Percentiles rank a stretch among this genome's conserved stretches.
Evolutionary conservation across 2,329 filamentous ascomycete species (phyloP).

Genomic region (Fusarium piperis): DNA sequence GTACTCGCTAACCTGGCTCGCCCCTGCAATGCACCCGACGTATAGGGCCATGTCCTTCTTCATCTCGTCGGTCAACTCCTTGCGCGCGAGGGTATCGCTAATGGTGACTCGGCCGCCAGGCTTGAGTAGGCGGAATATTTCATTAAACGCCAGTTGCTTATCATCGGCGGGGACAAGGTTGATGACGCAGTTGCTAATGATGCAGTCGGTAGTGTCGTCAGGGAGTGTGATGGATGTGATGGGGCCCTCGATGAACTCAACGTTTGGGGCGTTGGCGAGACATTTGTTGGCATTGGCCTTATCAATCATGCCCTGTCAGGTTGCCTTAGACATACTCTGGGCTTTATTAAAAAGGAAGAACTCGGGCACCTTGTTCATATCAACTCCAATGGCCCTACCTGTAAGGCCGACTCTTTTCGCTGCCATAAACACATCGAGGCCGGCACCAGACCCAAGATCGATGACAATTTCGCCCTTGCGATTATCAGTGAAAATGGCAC

Average conservation of each 20-base stretch:
- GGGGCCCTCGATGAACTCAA: conserved; percentile 59
- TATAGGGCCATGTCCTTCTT: conserved; percentile 61
- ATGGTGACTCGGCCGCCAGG: conserved; percentile 67
- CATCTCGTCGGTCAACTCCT: conserved; percentile 59
- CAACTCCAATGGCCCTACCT: conserved; percentile 64
- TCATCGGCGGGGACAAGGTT: conserved; percentile 63
- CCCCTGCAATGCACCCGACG: conserved; percentile 69
- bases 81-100: conserved; percentile 66
- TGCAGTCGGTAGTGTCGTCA: conserved; percentile 55
- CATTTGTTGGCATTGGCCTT: conserved; percentile 57
- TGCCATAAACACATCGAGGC: conserved; percentile 67
- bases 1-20: conserved; percentile 63
- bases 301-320: conserved; percentile 62
- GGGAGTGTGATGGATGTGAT: conserved; percentile 62
- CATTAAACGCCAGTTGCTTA: conserved; percentile 53
- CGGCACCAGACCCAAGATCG: conserved; percentile 66
- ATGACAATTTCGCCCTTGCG: conserved; percentile 64
- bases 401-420: conserved; percentile 57
- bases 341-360: too few relatives aligned
- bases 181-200: conserved; percentile 72
- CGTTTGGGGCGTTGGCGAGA: conserved; percentile 53
- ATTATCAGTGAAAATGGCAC: neutral
- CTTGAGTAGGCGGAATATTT: conserved; percentile 67
- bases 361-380: conserved; percentile 64
- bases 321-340: neutral